These are phyloP conservation scores for Phytophthora sp. DNA, from an alignment of 352 stramenopile genomes.

Conservation along the genomic window DNA sequence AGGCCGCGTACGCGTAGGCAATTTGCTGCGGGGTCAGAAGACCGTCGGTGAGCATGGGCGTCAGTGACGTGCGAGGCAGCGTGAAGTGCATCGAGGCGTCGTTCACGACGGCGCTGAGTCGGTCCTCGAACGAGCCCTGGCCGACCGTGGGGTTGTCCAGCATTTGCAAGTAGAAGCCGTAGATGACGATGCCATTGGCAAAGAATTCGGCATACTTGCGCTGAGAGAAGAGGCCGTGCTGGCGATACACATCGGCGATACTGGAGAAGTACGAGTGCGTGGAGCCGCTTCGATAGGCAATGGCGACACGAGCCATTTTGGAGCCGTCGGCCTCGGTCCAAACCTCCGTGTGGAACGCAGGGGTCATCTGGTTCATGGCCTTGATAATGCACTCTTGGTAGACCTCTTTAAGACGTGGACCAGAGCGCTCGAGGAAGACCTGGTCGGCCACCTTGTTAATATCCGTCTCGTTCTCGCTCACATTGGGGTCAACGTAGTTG, in stretches of 20 bases:
- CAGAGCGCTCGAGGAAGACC: constrained; percentile 75
- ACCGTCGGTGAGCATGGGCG: constrained; percentile 80
- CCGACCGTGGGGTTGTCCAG: constrained; percentile 61
- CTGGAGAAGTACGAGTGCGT: constrained; percentile 90
- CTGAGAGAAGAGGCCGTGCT: constrained; percentile 83
- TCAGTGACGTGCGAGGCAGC: constrained; percentile 82
- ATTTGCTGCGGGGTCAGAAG: constrained; percentile 80
- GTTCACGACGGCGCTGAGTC: constrained; percentile 64
- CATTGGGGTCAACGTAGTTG: constrained; percentile 64
- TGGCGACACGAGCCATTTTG: constrained; percentile 82
- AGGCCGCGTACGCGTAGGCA: constrained; percentile 85
- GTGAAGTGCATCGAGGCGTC: constrained; percentile 87
- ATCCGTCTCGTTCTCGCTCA: constrained; percentile 67
- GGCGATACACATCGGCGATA: constrained; percentile 86
- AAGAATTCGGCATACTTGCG: constrained; percentile 90
- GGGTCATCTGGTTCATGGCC: constrained; percentile 78
- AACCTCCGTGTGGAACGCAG: constrained; percentile 80
- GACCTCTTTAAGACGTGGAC: constrained; percentile 67
- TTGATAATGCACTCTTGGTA: constrained; percentile 84
- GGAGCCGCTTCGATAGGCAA: constrained; percentile 76
- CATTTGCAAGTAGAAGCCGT: constrained; percentile 85
- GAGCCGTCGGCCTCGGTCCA: constrained; percentile 74
- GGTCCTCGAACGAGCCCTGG: constrained; percentile 68
- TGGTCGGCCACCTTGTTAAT: constrained; percentile 82
- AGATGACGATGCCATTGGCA: constrained; percentile 85